These are phyloP conservation scores for Zasmidium citrigriseum DNA, from an alignment of 2,329 filamentous ascomycete species.

Conservation along the genomic window DNA sequence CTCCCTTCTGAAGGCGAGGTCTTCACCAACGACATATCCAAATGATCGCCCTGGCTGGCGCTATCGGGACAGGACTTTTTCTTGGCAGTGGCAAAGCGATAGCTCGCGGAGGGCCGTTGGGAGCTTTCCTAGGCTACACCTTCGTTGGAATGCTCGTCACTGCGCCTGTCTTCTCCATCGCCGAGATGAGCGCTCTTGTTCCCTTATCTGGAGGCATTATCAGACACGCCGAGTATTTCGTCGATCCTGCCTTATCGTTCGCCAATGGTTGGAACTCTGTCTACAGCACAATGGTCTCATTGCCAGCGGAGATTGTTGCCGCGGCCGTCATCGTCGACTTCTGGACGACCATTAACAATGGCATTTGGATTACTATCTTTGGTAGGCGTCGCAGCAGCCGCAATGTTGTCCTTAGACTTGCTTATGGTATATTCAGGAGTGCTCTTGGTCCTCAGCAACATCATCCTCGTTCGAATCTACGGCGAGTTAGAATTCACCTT, in stretches of 20 bases:
- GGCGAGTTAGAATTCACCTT: constrained; percentile 49
- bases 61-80: constrained; percentile 69
- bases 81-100: constrained; percentile 56
- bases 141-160: constrained; percentile 53
- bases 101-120: constrained; percentile 53
- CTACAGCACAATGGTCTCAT: constrained; percentile 17
- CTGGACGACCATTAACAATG: constrained; percentile 26
- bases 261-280: constrained; percentile 19
- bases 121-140: constrained; percentile 54
- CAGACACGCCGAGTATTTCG: constrained; percentile 51
- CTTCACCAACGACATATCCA: constrained; percentile 56
- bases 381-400: too few relatives aligned
- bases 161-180: constrained; percentile 52
- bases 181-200: constrained; percentile 53
- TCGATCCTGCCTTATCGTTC: constrained; percentile 47
- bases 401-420: constrained; percentile 21
- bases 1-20: constrained; percentile 43
- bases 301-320: constrained; percentile 27
- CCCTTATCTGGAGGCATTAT: constrained; percentile 54
- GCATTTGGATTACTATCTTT: constrained; percentile 27
- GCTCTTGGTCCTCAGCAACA: constrained; percentile 18
- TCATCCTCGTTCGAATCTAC: constrained; percentile 38
- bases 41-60: constrained; percentile 70
- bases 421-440: too few relatives aligned
- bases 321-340: constrained; percentile 26